Percentiles rank a stretch among this genome's conserved stretches.
These are phyloP conservation scores for Psilocybe azurescens DNA, from an alignment of 768 basidiomycete species.

Conservation along the genomic window DNA sequence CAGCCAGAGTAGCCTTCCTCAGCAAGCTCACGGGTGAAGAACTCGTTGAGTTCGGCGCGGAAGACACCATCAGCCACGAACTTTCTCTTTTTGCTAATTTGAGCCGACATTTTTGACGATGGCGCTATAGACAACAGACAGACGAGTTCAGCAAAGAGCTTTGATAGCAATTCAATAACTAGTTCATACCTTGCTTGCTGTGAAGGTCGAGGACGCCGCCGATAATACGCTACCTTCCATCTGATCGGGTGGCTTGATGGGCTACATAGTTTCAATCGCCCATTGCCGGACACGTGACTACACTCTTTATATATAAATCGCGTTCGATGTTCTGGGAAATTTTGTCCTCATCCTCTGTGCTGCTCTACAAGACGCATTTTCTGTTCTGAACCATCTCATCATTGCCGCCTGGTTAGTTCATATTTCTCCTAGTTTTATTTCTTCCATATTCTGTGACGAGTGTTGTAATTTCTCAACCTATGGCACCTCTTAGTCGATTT, in stretches of 20 bases:
- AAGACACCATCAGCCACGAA: conserved; percentile 99
- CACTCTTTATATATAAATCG: conserved; percentile 9
- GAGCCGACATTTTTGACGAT: conserved; percentile 67
- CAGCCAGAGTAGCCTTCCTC: conserved; percentile 99
- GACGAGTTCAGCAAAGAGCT: not conserved
- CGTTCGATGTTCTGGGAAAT: not conserved
- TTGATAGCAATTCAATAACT: conserved; percentile 2
- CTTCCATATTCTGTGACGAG: conserved; percentile 65
- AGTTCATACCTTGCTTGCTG: conserved; percentile 36
- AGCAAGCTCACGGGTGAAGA: conserved; percentile 97
- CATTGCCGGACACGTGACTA: conserved; percentile 33
- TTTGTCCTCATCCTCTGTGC: not conserved
- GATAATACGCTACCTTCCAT: conserved; percentile 24
- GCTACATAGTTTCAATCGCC: conserved; percentile 36
- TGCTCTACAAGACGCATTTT: not conserved
- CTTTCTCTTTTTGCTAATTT: conserved; percentile 99
- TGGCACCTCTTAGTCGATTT: conserved; percentile 96
- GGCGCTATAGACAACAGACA: conserved; percentile 2
- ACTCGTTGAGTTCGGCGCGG: conserved; percentile 98
- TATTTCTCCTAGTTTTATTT: conserved; percentile 16
- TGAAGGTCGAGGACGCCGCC: conserved; percentile 29
- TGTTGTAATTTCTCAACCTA: conserved; percentile 72
- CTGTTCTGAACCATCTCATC: not conserved
- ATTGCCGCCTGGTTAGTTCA: conserved; percentile 29
- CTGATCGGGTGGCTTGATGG: conserved; percentile 34